Evolutionary conservation across 1,139 yeast genomes (phyloP).

Genomic region (Lodderomyces metapsilosis): DNA sequence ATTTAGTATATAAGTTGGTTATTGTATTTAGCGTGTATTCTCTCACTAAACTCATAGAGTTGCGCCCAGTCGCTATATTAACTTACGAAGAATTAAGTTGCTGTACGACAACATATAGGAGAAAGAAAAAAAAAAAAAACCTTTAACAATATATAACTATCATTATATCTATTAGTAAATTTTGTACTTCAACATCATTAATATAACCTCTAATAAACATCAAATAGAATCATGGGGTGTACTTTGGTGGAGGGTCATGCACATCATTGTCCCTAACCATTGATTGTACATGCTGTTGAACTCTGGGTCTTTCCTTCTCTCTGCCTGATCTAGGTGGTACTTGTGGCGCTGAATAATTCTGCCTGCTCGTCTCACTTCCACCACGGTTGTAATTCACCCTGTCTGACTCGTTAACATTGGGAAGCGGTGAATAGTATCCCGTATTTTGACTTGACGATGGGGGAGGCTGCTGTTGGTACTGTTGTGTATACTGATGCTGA

Average conservation of each 20-base stretch:
- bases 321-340: neutral
- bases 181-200: too few relatives aligned
- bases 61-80: too few relatives aligned
- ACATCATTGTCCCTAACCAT: slow-evolving; percentile 1
- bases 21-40: too few relatives aligned
- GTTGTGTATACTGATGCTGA: slow-evolving; percentile 7
- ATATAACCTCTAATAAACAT: too few relatives aligned
- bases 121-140: too few relatives aligned
- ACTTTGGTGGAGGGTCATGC: slow-evolving; percentile 6
- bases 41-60: too few relatives aligned
- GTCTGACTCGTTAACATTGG: neutral
- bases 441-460: neutral
- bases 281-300: neutral
- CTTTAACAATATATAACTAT: too few relatives aligned
- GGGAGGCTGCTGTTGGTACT: slow-evolving; percentile 4
- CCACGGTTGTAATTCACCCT: neutral
- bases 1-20: too few relatives aligned
- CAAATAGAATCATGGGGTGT: slow-evolving; percentile 2
- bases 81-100: too few relatives aligned
- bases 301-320: neutral
- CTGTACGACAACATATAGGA: too few relatives aligned
- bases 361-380: slow-evolving; percentile 7
- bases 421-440: neutral
- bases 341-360: slow-evolving; percentile 6
- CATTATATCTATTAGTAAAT: too few relatives aligned